Percentiles rank a stretch among this genome's conserved stretches.
Evolutionary conservation across 2,329 filamentous ascomycete species (phyloP).

Genomic region (Xylaria sp.): DNA sequence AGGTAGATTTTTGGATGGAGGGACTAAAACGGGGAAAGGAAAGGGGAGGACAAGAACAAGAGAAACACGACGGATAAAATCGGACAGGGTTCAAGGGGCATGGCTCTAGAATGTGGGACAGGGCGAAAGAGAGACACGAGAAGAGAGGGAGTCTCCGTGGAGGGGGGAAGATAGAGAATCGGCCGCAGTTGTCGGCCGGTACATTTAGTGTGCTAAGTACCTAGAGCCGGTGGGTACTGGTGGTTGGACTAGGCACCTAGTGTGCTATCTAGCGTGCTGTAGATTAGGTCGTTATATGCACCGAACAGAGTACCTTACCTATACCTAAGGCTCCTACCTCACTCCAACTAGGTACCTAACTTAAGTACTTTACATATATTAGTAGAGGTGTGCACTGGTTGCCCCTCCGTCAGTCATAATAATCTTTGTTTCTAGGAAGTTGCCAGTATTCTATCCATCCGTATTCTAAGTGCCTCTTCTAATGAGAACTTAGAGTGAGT

Average conservation of each 20-base stretch:
- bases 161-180: not conserved
- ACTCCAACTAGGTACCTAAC: too few relatives aligned
- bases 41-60: conserved; percentile 39
- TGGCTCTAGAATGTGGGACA: conserved; percentile 23
- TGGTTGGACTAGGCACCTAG: not conserved
- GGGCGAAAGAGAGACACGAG: conserved; percentile 4
- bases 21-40: conserved; percentile 40
- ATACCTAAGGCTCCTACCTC: too few relatives aligned
- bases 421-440: too few relatives aligned
- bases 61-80: conserved; percentile 33
- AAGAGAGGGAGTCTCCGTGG: not conserved
- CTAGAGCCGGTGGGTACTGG: not conserved
- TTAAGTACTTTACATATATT: too few relatives aligned
- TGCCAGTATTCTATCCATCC: too few relatives aligned
- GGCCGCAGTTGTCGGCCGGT: not conserved
- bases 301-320: not conserved
- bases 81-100: conserved; percentile 39
- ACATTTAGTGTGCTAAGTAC: not conserved
- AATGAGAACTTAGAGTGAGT: not conserved
- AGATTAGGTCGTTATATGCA: not conserved
- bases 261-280: not conserved
- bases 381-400: too few relatives aligned
- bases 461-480: not conserved
- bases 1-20: conserved; percentile 32
- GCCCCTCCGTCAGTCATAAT: too few relatives aligned